A percentile compares a stretch with the other conserved stretches of the same genome.
phyloP scores from a whole-genome alignment of 148 eudicot species.

The Chenopodium berlandieri region DNA sequence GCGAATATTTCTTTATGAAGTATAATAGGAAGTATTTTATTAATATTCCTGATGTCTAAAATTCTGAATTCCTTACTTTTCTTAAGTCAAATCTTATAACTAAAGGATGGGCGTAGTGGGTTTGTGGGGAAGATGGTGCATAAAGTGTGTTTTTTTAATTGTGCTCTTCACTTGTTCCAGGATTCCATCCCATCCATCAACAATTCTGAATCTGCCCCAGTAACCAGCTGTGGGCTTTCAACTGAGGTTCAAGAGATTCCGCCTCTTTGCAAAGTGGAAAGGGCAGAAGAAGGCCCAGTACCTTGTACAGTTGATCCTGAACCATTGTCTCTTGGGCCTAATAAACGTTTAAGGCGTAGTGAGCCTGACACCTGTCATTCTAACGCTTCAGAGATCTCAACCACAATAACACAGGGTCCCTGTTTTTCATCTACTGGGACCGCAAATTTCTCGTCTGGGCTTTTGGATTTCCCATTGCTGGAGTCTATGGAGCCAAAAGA shows the following conservation, averaged over 20 bases:
- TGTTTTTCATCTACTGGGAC: slow-evolving; percentile 47
- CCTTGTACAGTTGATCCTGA: slow-evolving; percentile 43
- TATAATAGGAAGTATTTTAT: background rate
- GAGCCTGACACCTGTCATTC: slow-evolving; percentile 63
- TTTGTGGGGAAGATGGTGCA: background rate
- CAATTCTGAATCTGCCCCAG: slow-evolving; percentile 39
- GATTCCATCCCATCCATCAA: slow-evolving; percentile 42
- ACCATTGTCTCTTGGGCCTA: slow-evolving; percentile 50
- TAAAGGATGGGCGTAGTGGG: background rate
- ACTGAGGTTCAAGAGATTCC: slow-evolving; percentile 42
- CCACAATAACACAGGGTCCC: slow-evolving; percentile 59
- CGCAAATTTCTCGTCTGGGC: slow-evolving; percentile 38
- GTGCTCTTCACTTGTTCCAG: slow-evolving; percentile 31
- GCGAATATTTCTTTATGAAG: background rate
- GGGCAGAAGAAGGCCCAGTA: slow-evolving; percentile 46
- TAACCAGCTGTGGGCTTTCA: slow-evolving; percentile 40
- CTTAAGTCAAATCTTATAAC: background rate
- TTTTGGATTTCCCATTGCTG: slow-evolving; percentile 65
- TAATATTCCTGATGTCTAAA: background rate
- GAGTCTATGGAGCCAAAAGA: slow-evolving; percentile 53
- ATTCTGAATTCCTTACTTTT: background rate
- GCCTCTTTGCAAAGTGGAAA: slow-evolving; percentile 69
- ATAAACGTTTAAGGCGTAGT: slow-evolving; percentile 51
- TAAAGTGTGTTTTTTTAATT: background rate
- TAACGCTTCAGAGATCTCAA: slow-evolving; percentile 81